A percentile compares a stretch with the other conserved stretches of the same genome.
These are phyloP conservation scores for Colletotrichum liaoningense DNA, from an alignment of 2,329 filamentous ascomycete genomes.

Conservation along the genomic window DNA sequence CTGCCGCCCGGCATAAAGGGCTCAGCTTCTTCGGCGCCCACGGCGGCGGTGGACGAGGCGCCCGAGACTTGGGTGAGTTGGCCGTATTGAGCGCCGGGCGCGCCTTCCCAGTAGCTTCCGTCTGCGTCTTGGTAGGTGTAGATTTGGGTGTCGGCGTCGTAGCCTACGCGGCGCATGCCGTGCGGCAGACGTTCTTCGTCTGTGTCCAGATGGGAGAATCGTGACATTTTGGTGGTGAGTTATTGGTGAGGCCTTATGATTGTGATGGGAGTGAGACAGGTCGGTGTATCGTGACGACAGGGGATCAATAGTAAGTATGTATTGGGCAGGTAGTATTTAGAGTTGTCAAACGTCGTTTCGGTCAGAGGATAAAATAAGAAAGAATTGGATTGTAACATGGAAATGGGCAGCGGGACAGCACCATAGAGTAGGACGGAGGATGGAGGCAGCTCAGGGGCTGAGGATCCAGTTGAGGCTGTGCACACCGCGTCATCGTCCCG, in stretches of 20 bases:
- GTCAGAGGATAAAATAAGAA: neutral
- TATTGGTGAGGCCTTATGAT: neutral
- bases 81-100: slow-evolving; percentile 62
- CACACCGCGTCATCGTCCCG: neutral
- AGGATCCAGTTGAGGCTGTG: slow-evolving; percentile 6
- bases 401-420: neutral
- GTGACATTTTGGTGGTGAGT: slow-evolving; percentile 47
- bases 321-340: neutral
- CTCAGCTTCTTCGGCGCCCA: slow-evolving; percentile 37
- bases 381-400: neutral
- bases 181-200: slow-evolving; percentile 65
- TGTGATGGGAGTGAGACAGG: neutral
- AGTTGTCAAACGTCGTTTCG: neutral
- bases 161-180: slow-evolving; percentile 65
- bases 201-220: slow-evolving; percentile 55
- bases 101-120: slow-evolving; percentile 62
- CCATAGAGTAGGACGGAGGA: neutral
- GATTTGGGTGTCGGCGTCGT: slow-evolving; percentile 65
- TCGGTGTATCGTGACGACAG: no score
- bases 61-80: slow-evolving; percentile 53
- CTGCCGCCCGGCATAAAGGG: slow-evolving; percentile 43
- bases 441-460: neutral
- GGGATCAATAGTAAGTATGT: neutral
- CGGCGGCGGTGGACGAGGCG: slow-evolving; percentile 35
- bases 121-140: slow-evolving; percentile 64